These are phyloP conservation scores for Tylopilus microsporus DNA, from an alignment of 1,284 basidiomycete genomes.

Conservation along the genomic window DNA sequence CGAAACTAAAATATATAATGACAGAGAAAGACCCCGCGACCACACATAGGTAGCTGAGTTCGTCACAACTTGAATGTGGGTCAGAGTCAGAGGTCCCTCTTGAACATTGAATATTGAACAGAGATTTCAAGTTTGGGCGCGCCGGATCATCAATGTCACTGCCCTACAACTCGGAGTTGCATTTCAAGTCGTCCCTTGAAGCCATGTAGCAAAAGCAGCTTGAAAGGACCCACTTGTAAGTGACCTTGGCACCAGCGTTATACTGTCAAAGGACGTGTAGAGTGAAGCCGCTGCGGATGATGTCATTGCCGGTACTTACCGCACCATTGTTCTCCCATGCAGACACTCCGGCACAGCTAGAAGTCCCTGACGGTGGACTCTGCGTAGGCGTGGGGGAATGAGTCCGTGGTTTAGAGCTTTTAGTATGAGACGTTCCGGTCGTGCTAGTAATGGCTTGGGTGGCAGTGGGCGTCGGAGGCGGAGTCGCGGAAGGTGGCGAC, in stretches of 20 bases:
- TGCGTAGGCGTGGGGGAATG: not conserved
- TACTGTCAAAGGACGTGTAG: not conserved
- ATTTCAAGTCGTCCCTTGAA: too few relatives aligned
- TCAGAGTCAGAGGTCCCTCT: too few relatives aligned
- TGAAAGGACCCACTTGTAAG: not conserved
- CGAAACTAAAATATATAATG: too few relatives aligned
- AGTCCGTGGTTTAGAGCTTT: not conserved
- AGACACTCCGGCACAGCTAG: not conserved
- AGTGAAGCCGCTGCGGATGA: not conserved
- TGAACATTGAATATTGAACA: too few relatives aligned
- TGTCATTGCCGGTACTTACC: not conserved
- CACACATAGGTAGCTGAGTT: too few relatives aligned
- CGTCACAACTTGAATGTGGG: too few relatives aligned
- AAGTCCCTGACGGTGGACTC: not conserved
- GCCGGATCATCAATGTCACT: too few relatives aligned
- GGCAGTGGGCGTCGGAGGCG: not conserved
- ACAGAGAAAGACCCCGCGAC: too few relatives aligned
- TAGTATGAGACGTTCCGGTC: not conserved
- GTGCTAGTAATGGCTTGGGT: not conserved
- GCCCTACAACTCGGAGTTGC: too few relatives aligned
- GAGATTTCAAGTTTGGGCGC: too few relatives aligned
- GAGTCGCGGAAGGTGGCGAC: not conserved
- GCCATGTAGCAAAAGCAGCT: too few relatives aligned
- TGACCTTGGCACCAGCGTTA: not conserved
- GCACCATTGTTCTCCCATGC: not conserved